These are phyloP conservation scores for Marasmius sp. DNA, from an alignment of 1,284 basidiomycete genomes.

Conservation along the genomic window DNA sequence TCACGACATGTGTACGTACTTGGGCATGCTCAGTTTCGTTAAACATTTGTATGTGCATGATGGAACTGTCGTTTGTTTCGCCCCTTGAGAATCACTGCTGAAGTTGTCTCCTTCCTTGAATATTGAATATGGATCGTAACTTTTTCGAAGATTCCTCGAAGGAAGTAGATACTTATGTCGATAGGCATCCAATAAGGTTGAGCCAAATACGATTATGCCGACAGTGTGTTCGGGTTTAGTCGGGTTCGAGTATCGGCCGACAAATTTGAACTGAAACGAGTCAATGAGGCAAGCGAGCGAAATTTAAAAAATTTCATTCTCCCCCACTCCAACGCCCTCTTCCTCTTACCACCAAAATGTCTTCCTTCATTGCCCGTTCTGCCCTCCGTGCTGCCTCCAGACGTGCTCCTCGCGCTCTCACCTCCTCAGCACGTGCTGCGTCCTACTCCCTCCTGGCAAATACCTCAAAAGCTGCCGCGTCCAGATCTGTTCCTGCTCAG, in stretches of 20 bases:
- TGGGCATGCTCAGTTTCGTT: no score
- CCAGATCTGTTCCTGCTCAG: conserved; percentile 35
- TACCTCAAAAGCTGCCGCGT: conserved; percentile 35
- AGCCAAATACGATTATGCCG: not conserved
- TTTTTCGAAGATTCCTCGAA: no score
- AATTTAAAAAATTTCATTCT: not conserved
- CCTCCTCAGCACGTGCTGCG: conserved; percentile 50
- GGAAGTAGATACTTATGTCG: no score
- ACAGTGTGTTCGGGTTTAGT: not conserved
- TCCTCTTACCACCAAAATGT: conserved; percentile 43
- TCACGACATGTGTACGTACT: no score
- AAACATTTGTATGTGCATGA: no score
- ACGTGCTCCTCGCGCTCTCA: conserved; percentile 50
- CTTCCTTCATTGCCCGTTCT: conserved; percentile 60
- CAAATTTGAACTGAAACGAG: not conserved
- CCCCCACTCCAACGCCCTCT: not conserved
- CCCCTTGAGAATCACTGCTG: no score
- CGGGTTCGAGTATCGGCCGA: not conserved
- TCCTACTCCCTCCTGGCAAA: conserved; percentile 76
- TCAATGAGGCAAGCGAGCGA: not conserved
- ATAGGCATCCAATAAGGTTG: no score
- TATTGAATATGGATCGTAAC: no score
- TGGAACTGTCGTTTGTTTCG: no score
- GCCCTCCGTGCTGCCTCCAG: conserved; percentile 61
- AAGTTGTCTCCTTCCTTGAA: no score